Evolutionary conservation across 306 rosid genomes (phyloP).

Genomic region (Crotalaria pallida): DNA sequence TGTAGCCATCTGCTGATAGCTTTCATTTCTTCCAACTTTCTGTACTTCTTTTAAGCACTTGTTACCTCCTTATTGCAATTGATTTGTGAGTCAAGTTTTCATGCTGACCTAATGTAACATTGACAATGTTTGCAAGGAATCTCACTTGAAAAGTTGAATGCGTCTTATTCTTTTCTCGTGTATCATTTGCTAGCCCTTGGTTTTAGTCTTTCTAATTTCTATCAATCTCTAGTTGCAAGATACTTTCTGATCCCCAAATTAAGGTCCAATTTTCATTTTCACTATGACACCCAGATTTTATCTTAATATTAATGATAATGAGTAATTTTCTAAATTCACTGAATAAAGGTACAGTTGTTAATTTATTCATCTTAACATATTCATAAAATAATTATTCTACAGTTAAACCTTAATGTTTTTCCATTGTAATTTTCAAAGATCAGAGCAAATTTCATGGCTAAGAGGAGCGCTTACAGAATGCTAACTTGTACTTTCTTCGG

Average conservation of each 20-base stretch:
- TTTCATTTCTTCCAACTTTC: neutral
- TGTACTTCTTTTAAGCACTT: neutral
- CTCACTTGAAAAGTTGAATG: neutral
- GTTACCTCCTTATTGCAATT: conserved; percentile 2
- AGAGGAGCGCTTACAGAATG: too few relatives aligned
- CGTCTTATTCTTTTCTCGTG: neutral
- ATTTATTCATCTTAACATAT: neutral
- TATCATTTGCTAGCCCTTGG: neutral
- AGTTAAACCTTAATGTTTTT: too few relatives aligned
- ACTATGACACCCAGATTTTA: too few relatives aligned
- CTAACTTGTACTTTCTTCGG: too few relatives aligned
- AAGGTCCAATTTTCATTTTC: too few relatives aligned
- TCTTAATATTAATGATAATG: neutral
- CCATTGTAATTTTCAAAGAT: too few relatives aligned
- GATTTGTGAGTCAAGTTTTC: conserved; percentile 18
- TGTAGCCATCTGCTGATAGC: neutral
- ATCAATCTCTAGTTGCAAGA: neutral
- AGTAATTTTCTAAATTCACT: neutral
- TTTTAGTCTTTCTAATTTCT: neutral
- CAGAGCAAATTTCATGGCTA: too few relatives aligned
- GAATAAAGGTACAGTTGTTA: neutral
- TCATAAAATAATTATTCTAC: neutral
- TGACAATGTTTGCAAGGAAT: conserved; percentile 1
- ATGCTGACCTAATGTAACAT: neutral
- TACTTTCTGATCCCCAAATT: neutral